A percentile compares a stretch with the other conserved stretches of the same genome.
Evolutionary conservation across 2,329 filamentous ascomycete species (phyloP).

Genomic region (Epichloe sp.): DNA sequence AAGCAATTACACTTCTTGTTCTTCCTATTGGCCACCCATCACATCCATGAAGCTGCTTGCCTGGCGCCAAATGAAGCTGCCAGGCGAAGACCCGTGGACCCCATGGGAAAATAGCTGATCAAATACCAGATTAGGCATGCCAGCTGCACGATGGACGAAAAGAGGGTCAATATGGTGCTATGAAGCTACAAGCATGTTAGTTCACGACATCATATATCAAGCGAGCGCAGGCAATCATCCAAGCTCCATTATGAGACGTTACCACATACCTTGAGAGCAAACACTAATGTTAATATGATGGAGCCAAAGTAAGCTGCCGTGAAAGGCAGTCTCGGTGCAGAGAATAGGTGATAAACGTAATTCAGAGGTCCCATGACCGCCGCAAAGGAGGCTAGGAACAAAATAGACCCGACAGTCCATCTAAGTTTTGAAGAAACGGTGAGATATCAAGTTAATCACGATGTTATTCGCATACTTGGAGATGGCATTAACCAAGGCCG

Average conservation of each 20-base stretch:
- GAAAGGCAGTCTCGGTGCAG: constrained; percentile 75
- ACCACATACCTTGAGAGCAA: constrained; percentile 73
- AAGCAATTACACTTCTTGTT: not conserved
- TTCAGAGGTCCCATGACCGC: constrained; percentile 83
- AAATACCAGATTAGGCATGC: constrained; percentile 82
- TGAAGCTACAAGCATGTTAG: constrained; percentile 47
- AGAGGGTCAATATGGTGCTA: constrained; percentile 70
- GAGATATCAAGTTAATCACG: constrained; percentile 14
- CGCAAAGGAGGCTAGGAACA: constrained; percentile 88
- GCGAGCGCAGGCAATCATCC: not conserved
- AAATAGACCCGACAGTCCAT: constrained; percentile 83
- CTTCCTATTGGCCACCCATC: constrained; percentile 26
- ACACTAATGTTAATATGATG: constrained; percentile 80
- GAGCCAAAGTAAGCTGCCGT: constrained; percentile 92
- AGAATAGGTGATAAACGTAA: constrained; percentile 76
- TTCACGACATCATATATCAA: not conserved
- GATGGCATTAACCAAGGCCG: not conserved
- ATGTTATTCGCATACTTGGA: not conserved
- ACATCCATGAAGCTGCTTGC: constrained; percentile 80
- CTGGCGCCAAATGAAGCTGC: constrained; percentile 77
- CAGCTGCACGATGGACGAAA: constrained; percentile 74
- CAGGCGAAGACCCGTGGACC: constrained; percentile 72
- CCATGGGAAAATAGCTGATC: constrained; percentile 97
- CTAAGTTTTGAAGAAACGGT: constrained; percentile 30
- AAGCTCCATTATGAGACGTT: not conserved